Conservation (phyloP, 2,329 filamentous ascomycete genomes). For the Nannizzia gypsea region DNA sequence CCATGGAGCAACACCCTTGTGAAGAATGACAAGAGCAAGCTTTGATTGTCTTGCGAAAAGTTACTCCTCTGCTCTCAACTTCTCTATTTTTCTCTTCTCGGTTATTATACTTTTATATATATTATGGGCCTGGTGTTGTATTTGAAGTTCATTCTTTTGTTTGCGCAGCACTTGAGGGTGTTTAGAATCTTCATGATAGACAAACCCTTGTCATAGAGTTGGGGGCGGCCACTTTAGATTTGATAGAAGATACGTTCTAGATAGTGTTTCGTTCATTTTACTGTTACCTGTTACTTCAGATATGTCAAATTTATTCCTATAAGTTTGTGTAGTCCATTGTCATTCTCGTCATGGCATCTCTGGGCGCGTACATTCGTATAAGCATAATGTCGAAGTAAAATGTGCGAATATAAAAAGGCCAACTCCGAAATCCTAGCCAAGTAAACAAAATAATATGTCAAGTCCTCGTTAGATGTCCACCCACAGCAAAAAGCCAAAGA, state of each 20-base stretch:
- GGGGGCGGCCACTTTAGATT: background rate
- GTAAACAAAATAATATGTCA: background rate
- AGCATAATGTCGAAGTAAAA: background rate
- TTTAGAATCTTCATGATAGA: background rate
- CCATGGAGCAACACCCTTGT: slow-evolving; percentile 51
- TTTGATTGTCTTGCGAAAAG: slow-evolving; percentile 18
- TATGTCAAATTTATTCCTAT: background rate
- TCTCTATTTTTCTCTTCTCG: background rate
- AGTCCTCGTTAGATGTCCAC: background rate
- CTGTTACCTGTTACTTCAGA: background rate
- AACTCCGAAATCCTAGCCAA: background rate
- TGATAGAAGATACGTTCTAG: background rate
- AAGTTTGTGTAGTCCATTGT: background rate
- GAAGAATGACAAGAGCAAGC: slow-evolving; percentile 40
- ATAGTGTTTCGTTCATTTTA: background rate
- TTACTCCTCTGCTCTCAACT: background rate
- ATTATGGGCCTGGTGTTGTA: background rate
- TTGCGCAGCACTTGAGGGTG: background rate
- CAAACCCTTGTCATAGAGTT: background rate
- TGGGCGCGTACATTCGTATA: background rate
- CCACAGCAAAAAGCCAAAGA: background rate
- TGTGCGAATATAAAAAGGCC: background rate
- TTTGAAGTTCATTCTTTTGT: background rate
- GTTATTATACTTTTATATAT: background rate
- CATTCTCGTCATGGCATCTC: background rate